Conservation (phyloP, 148 eudicot genomes). For the Talinum fruticosum region DNA sequence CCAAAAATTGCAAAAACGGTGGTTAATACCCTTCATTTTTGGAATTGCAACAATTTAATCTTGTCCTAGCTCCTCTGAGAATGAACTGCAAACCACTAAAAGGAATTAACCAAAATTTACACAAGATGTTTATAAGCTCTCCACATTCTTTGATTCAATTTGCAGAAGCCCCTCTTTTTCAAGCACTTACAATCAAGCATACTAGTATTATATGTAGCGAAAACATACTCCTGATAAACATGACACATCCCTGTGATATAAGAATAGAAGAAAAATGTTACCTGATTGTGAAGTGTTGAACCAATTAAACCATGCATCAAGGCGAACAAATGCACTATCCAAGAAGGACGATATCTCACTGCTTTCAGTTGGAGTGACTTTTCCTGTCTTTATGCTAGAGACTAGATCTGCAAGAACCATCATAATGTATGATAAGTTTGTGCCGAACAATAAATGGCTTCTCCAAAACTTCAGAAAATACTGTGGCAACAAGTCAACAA, state of each 20-base stretch:
- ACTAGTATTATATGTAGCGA: not conserved
- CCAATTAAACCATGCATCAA: conserved; percentile 98
- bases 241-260: not conserved
- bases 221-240: no score
- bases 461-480: not conserved
- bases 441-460: not conserved
- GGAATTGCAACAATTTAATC: no score
- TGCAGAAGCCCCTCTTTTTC: not conserved
- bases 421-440: conserved; percentile 3
- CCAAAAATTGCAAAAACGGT: no score
- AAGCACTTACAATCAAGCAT: not conserved
- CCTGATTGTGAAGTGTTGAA: conserved; percentile 94
- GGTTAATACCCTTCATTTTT: no score
- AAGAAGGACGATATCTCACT: conserved; percentile 62
- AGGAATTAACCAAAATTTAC: not conserved
- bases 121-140: not conserved
- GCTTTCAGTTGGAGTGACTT: conserved; percentile 46
- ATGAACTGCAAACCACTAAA: not conserved
- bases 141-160: not conserved
- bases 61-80: not conserved
- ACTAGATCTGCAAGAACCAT: conserved; percentile 58
- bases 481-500: not conserved
- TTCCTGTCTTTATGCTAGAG: conserved; percentile 54
- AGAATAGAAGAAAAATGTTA: conserved; percentile 21
- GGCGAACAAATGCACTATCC: conserved; percentile 69